Evolutionary conservation across 106 monocot genomes (phyloP).

Genomic region (Apostasia ramifera): DNA sequence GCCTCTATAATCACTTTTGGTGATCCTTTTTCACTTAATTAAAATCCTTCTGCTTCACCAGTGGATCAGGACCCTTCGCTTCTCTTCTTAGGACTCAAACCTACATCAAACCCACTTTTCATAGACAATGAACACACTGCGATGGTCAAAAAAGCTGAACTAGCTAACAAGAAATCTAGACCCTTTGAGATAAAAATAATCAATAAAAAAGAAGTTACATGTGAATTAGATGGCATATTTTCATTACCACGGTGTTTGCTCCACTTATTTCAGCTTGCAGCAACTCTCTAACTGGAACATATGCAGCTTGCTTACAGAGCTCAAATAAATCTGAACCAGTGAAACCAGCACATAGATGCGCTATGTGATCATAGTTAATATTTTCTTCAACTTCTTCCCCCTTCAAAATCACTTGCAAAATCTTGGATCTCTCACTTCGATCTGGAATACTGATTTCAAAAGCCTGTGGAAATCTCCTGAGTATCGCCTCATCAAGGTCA

Average conservation of each 20-base stretch:
- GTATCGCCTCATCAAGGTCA: conserved; percentile 92
- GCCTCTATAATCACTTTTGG: too few relatives aligned
- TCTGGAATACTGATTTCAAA: conserved; percentile 92
- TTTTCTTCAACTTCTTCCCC: conserved; percentile 65
- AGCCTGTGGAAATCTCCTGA: conserved; percentile 81
- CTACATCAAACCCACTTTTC: too few relatives aligned
- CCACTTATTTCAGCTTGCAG: conserved; percentile 76
- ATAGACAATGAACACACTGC: too few relatives aligned
- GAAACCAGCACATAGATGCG: conserved; percentile 74
- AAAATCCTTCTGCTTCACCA: too few relatives aligned
- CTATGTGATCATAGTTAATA: conserved; percentile 75
- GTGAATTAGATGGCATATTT: neutral
- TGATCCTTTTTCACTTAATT: too few relatives aligned
- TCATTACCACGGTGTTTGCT: conserved; percentile 37
- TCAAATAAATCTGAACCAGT: conserved; percentile 90
- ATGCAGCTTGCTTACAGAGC: conserved; percentile 91
- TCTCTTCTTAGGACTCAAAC: too few relatives aligned
- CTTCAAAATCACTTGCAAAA: conserved; percentile 79
- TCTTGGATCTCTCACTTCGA: conserved; percentile 72
- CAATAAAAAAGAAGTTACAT: too few relatives aligned
- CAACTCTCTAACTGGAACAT: conserved; percentile 83
- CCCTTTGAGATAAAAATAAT: too few relatives aligned
- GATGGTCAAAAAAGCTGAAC: too few relatives aligned
- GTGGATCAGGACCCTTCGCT: too few relatives aligned
- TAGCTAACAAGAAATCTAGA: too few relatives aligned